A percentile compares a stretch with the other conserved stretches of the same genome.
These are phyloP conservation scores for Cutaneotrichosporon curvatum DNA, from an alignment of 1,284 basidiomycete species.

Conservation along the genomic window DNA sequence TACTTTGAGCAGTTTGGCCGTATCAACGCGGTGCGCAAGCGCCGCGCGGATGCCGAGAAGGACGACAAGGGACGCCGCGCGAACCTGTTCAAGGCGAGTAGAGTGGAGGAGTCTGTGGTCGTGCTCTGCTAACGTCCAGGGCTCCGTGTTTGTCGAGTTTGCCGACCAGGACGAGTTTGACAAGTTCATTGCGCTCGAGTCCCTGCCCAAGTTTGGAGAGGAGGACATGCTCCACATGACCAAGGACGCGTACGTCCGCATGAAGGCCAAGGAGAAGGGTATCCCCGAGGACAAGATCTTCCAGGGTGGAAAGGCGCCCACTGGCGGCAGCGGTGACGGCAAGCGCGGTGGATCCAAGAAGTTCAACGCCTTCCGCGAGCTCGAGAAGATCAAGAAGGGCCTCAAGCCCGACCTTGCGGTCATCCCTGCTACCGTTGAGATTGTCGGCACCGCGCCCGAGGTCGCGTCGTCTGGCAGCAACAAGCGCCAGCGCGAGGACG, in stretches of 20 bases:
- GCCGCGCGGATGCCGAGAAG: constrained; percentile 60
- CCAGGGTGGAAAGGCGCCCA: constrained; percentile 21
- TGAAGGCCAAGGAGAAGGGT: constrained; percentile 97
- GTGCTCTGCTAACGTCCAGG: constrained; percentile 51
- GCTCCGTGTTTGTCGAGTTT: constrained; percentile 90
- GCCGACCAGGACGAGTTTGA: constrained; percentile 63
- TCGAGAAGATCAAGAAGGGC: constrained; percentile 52
- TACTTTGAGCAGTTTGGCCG: constrained; percentile 79
- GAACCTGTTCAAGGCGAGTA: constrained; percentile 63
- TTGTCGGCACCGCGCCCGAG: constrained; percentile 27
- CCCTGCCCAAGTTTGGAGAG: constrained; percentile 69
- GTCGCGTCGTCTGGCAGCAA: not conserved
- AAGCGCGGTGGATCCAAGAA: constrained; percentile 45
- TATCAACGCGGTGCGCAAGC: constrained; percentile 70
- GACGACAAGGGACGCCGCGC: constrained; percentile 51
- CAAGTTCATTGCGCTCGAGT: constrained; percentile 69
- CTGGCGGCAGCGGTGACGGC: not conserved
- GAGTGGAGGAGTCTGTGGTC: not conserved
- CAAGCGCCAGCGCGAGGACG: constrained; percentile 42
- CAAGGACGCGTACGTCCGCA: constrained; percentile 88
- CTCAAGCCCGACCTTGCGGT: constrained; percentile 29
- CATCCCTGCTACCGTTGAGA: constrained; percentile 36
- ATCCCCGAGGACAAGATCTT: constrained; percentile 52
- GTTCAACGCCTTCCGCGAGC: constrained; percentile 87
- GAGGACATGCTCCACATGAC: constrained; percentile 75